A percentile compares a stretch with the other conserved stretches of the same genome.
Conservation (phyloP, 768 basidiomycete species). For the Tulasnella sp. region DNA sequence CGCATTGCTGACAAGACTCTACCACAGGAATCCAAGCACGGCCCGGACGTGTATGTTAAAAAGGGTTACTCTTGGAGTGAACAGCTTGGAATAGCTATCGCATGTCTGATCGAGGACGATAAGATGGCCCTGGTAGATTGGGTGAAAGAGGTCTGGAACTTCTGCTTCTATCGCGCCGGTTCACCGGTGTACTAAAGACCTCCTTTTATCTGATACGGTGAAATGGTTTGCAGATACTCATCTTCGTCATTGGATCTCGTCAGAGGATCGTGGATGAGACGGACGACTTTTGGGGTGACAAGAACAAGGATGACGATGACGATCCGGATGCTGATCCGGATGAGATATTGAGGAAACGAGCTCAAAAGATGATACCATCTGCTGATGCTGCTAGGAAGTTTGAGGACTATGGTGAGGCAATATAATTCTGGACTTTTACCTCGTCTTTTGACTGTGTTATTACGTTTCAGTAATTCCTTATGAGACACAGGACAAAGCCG, state of each 20-base stretch:
- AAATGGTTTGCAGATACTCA: constrained; percentile 53
- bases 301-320: constrained; percentile 21
- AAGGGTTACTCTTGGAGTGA: constrained; percentile 83
- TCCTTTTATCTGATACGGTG: no score
- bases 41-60: constrained; percentile 65
- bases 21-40: constrained; percentile 19
- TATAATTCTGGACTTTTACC: background rate
- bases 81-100: constrained; percentile 76
- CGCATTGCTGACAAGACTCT: background rate
- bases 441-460: background rate
- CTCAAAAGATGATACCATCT: no score
- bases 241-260: constrained; percentile 45
- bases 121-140: constrained; percentile 57
- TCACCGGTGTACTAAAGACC: no score
- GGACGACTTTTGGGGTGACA: constrained; percentile 27
- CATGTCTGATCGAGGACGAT: constrained; percentile 53
- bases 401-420: constrained; percentile 56
- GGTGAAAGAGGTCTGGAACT: constrained; percentile 69
- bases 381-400: constrained; percentile 55
- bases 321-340: constrained; percentile 23
- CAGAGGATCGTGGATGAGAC: constrained; percentile 48
- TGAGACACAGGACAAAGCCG: constrained; percentile 55
- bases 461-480: constrained; percentile 56
- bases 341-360: constrained; percentile 22
- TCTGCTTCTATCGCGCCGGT: no score